phyloP scores from a whole-genome alignment of 345 rosid species.

The Limnanthes douglasii region DNA sequence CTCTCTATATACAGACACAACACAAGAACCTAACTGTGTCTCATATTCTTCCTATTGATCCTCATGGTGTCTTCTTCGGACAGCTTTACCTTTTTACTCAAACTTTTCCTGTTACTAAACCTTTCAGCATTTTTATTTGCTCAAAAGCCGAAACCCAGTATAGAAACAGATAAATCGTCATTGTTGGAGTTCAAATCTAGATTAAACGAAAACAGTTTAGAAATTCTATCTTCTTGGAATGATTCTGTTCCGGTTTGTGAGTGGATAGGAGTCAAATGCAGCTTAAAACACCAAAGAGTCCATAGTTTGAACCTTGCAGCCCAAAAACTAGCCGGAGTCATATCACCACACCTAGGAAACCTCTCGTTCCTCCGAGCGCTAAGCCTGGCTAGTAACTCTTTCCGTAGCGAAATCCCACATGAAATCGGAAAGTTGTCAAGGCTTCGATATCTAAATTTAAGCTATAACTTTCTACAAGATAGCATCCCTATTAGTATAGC shows the following conservation, averaged over 20 bases:
- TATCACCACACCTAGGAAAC: conserved; percentile 21
- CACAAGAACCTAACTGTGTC: too few species aligned
- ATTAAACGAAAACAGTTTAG: conserved; percentile 7
- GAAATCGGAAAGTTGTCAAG: conserved; percentile 9
- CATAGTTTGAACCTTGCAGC: conserved; percentile 11
- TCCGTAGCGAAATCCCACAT: conserved; percentile 7
- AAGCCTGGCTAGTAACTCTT: conserved; percentile 12
- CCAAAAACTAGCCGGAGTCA: conserved; percentile 3
- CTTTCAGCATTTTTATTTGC: too few species aligned
- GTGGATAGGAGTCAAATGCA: conserved; percentile 16
- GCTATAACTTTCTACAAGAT: conserved; percentile 11
- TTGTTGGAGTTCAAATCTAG: conserved; percentile 14
- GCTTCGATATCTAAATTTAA: conserved; percentile 12
- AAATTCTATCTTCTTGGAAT: conserved; percentile 14
- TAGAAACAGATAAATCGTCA: conserved; percentile 14
- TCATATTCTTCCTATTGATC: too few species aligned
- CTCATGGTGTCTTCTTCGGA: too few species aligned
- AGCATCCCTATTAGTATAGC: conserved; percentile 8
- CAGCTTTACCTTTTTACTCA: too few species aligned
- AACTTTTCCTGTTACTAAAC: too few species aligned
- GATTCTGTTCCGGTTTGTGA: conserved; percentile 10
- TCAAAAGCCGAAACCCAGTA: too few species aligned
- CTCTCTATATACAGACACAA: too few species aligned
- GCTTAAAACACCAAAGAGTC: conserved; percentile 9
- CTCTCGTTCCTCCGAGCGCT: conserved; percentile 15